A percentile compares a stretch with the other conserved stretches of the same genome.
These are phyloP conservation scores for Blastosporella zonata DNA, from an alignment of 1,284 basidiomycete genomes.

Conservation along the genomic window DNA sequence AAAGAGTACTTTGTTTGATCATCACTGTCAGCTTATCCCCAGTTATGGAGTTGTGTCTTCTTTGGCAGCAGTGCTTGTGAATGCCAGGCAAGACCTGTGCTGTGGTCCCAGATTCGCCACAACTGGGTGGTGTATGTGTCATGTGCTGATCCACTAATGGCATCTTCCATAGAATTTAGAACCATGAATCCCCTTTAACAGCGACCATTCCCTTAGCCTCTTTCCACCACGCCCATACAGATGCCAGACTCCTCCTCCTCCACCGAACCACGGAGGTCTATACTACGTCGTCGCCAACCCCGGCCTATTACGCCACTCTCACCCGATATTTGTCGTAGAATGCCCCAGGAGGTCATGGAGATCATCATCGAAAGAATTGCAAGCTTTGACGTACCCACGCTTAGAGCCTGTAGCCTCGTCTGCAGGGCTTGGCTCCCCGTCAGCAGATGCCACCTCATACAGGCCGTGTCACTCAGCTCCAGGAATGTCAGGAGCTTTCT, in stretches of 20 bases:
- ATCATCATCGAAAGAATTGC: slow-evolving; percentile 19
- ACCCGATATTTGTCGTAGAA: slow-evolving; percentile 14
- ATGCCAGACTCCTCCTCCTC: slow-evolving; percentile 11
- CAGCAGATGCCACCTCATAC: slow-evolving; percentile 18
- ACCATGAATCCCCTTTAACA: slow-evolving; percentile 18
- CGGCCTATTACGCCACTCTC: slow-evolving; percentile 20
- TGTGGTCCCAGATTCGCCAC: slow-evolving; percentile 12
- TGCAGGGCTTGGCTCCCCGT: slow-evolving; percentile 19
- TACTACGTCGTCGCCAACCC: slow-evolving; percentile 20
- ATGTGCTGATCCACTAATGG: slow-evolving; percentile 21
- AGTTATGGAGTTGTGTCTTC: slow-evolving; percentile 6
- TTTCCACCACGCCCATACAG: slow-evolving; percentile 8
- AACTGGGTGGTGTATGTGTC: slow-evolving; percentile 14
- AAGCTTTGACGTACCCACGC: slow-evolving; percentile 19
- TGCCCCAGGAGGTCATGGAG: slow-evolving; percentile 19
- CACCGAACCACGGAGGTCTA: slow-evolving; percentile 17
- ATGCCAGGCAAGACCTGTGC: slow-evolving; percentile 11
- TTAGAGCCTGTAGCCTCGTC: slow-evolving; percentile 19
- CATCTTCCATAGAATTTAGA: slow-evolving; percentile 15
- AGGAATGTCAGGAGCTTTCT: slow-evolving; percentile 19
- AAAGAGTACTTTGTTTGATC: slow-evolving; percentile 10
- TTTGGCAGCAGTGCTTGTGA: slow-evolving; percentile 9
- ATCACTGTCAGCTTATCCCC: slow-evolving; percentile 9
- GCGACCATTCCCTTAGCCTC: slow-evolving; percentile 8
- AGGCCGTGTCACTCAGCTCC: slow-evolving; percentile 15